Evolutionary conservation across 768 basidiomycete species (phyloP), one percentile per base, ranked within the genome.

Genomic region (Strobilomyces confusus): DNA sequence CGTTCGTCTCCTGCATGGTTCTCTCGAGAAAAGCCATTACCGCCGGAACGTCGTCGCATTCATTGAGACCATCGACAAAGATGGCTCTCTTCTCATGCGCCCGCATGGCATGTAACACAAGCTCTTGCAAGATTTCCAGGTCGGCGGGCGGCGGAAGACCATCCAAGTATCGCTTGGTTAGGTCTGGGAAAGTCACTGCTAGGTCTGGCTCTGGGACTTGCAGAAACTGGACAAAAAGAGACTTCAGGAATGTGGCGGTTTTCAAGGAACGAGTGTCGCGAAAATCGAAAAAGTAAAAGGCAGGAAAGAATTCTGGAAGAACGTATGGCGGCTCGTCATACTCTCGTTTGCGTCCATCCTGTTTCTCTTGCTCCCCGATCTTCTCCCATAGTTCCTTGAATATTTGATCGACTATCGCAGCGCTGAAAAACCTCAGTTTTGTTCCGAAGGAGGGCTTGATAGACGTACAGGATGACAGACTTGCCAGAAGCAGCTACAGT

Each of bases 241-340:
- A 63, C 30, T 58, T 63, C 47, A 67, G 48, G 42, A 67, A 59
- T 25, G 66, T 44, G 20, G 56, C 29, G 2, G 43, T 52, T 37
- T 49, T 51, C 43, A 61, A 12, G 3, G 57, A 51, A 44, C 65
- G 66, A 48, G 41, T 48, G 47, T 68, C 66, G 30, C 66, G 64
- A 47, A 58, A 63, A 54, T 67, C 66, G 46, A 68, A 67, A 32
- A 65, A 67, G 55, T 63, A 63, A 49, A 63, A 59, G 0, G 55
- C 66, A 4, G 66, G 58, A 44, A 59, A 60, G 51, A 65, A 65
- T 51, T 65, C 61, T 12, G 63, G 63, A 12, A 48, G 64, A 42
- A 63, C 15, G 5, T 47, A 49, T 46, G 56, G 54, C 3, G 55
- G 62, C 42, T 61, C 57, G 23, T 61, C 55, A 19, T 45, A 43